Evolutionary conservation across 768 basidiomycete species (phyloP).

Genomic region (Tylopilus cervinicoccineus): DNA sequence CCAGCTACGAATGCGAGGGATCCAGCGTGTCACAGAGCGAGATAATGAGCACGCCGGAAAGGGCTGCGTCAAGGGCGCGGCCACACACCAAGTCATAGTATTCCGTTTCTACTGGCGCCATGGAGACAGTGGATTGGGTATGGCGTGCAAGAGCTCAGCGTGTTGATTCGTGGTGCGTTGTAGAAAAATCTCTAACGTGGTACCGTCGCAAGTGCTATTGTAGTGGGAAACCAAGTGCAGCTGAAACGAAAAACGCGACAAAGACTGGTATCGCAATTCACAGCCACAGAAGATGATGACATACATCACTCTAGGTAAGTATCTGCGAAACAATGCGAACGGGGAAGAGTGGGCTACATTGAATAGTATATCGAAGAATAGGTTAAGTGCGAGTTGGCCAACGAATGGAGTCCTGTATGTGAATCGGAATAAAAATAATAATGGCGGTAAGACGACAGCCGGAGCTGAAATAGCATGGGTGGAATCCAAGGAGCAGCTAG

Average conservation of each 20-base stretch:
- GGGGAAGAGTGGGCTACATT: slow-evolving; percentile 25
- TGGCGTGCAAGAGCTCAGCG: neutral
- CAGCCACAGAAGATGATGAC: slow-evolving; percentile 29
- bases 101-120: slow-evolving; percentile 89
- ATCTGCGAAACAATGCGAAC: slow-evolving; percentile 5
- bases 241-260: slow-evolving; percentile 7
- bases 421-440: slow-evolving; percentile 22
- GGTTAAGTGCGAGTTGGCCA: slow-evolving; percentile 14
- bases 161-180: neutral
- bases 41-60: neutral
- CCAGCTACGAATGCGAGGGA: slow-evolving; percentile 45
- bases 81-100: slow-evolving; percentile 78
- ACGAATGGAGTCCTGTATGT: slow-evolving; percentile 17
- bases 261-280: slow-evolving; percentile 10
- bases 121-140: slow-evolving; percentile 23
- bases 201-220: slow-evolving; percentile 2
- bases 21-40: neutral
- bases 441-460: slow-evolving; percentile 12
- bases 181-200: slow-evolving; percentile 6
- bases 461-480: slow-evolving; percentile 3
- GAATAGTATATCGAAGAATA: slow-evolving; percentile 29
- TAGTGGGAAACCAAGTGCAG: neutral
- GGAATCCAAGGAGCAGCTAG: slow-evolving; percentile 8
- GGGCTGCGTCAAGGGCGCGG: neutral
- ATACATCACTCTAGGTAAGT: slow-evolving; percentile 8